Evolutionary conservation across 352 stramenopile genomes (phyloP), one percentile per base, ranked within the genome.

Genomic region (Phytophthora syringae): DNA sequence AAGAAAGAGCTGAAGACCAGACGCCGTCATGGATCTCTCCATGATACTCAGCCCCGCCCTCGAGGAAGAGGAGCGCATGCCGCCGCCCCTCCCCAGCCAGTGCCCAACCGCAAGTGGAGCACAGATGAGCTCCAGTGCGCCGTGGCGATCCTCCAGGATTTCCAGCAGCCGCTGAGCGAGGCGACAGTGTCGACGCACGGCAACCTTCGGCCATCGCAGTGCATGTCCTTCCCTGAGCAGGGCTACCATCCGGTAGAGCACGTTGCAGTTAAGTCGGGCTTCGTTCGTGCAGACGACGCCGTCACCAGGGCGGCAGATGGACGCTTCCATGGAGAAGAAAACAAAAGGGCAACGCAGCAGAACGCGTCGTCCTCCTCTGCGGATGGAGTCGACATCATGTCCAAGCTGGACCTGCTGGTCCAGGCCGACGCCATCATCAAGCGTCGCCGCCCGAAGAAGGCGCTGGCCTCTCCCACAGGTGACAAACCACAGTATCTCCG

Each of bases 341-440:
- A 40, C 22, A 51, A 50, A 58, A 28, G 27, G 22, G 37, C 28
- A 47, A 37, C 43, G 45, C 44, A 47, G 24, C 60, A 61, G 12
- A 45, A 62, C 39, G n/a, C 2, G 42, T 3, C 44, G 21, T 39
- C 58, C 16, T 34, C 51, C 30, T 48, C 37, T 16, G 55, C 47
- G 10, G 74, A 64, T 62, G 53, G 57, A 1, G 53, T 65, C 11
- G 67, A 82, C 64, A 69, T 60, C 64, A 32, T 76, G 72, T 76
- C 73, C 54, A 83, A 82, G 22, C 56, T 92, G 21, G 83, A 92
- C 50, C 62, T 92, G 39, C 70, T 92, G 13, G 78, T 92, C 10
- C 79, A 92, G 68, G 83, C 83, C 10, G 80, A 92, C 51, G 83
- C 78, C n/a, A 77, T 86, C 48, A 90, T 92, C 66, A 75, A 88